Conservation (phyloP, 2,329 filamentous ascomycete genomes). For the Aspergillus versicolor region DNA sequence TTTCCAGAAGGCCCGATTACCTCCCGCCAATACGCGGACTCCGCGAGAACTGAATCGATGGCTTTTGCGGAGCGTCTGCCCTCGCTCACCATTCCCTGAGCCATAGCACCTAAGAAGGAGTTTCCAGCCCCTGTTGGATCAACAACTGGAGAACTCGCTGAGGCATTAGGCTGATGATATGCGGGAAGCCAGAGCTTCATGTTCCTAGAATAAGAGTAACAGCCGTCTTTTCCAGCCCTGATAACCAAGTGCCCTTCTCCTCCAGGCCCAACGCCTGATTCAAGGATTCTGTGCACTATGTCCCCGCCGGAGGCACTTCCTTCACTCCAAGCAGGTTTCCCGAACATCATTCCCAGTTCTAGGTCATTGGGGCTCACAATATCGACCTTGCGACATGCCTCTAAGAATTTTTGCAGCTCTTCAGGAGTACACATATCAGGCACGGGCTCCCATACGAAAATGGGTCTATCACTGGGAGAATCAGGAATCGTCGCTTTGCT, state of each 20-base stretch:
- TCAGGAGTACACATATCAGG: constrained; percentile 80
- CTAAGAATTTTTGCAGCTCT: constrained; percentile 53
- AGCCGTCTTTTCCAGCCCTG: constrained; percentile 62
- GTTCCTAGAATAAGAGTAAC: constrained; percentile 47
- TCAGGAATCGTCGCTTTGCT: constrained; percentile 25
- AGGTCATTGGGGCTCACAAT: constrained; percentile 78
- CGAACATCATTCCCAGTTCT: constrained; percentile 86
- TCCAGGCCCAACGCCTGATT: constrained; percentile 37
- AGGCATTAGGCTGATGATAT: constrained; percentile 56
- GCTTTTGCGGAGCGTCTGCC: constrained; percentile 31
- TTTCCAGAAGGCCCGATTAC: constrained; percentile 48
- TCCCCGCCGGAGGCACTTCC: constrained; percentile 26
- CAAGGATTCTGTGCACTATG: constrained; percentile 37
- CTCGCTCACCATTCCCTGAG: constrained; percentile 53
- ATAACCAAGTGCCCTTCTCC: constrained; percentile 46
- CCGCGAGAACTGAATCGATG: constrained; percentile 40
- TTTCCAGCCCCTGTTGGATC: constrained; percentile 96
- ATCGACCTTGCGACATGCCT: constrained; percentile 56
- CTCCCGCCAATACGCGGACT: constrained; percentile 55
- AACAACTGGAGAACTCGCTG: constrained; percentile 56
- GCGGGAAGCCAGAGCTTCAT: constrained; percentile 70
- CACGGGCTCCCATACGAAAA: constrained; percentile 94
- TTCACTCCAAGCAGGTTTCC: constrained; percentile 43
- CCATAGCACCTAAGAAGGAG: constrained; percentile 70
- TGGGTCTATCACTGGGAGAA: constrained; percentile 53